Base-by-base conservation (phyloP, 257 asterid genomes). In the Parsonsia alboflavescens region DNA sequence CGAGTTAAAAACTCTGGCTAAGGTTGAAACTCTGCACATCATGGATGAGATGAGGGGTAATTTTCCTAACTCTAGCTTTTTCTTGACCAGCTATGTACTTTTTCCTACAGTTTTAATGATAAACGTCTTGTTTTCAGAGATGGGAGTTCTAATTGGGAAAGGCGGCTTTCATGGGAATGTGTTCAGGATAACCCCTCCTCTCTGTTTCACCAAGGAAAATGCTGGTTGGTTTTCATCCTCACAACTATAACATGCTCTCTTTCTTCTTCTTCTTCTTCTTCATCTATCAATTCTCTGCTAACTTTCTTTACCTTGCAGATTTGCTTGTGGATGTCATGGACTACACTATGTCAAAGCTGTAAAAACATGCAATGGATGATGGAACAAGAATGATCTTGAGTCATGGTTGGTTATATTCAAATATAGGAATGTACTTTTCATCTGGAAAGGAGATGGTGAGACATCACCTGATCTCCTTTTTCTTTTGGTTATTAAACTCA, bases 121-220 rank as follows among this genome's bases (percentile, higher is more conserved):
- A 28, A 30, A 59, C 13, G 56, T 58, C 28, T 10, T 75, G 33
- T 19, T 71, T 78, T 70, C 86, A 94, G 97, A 92, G 15, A 84
- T 90, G 92, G 98, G 97, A 70, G 92, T 94, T 49, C 81, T 89
- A 19, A 78, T 94, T 7, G 99, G 99, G 50, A 94, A 94, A 86
- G 99, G 99, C 1, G 97, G 99, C 36, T 88, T 90, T 81, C 85
- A 80, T 9, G 99, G 99, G 59, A 94, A 94, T 68, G 97, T 92
- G 19, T 89, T 92, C 84, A 82, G 97, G 59, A 84, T 94, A 82
- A 94, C 99, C 48, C 99, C 99, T 68, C 99, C 99, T 24, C 92
- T 92, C 50, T 94, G 99, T 86, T 91, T 94, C 91, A 92, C 89
- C 81, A 88, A 85, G 80, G 96, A 88, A 68, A 97, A 94, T 77